These are phyloP conservation scores for Colletotrichum melonis DNA, from an alignment of 2,329 filamentous ascomycete genomes.

Conservation along the genomic window DNA sequence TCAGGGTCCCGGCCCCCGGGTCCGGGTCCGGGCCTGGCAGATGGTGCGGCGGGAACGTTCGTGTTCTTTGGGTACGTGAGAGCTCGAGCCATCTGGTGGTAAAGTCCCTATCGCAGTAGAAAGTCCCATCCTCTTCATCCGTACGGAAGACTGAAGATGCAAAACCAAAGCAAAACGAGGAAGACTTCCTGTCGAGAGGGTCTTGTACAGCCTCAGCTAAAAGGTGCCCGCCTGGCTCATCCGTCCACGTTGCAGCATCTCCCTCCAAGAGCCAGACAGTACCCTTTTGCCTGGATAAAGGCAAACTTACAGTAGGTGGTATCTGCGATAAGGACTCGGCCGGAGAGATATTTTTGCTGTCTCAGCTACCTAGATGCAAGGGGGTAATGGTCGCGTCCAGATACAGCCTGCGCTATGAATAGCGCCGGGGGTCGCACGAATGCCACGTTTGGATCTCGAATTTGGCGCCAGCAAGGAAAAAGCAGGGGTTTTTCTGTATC, in stretches of 20 bases:
- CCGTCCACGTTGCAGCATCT: not conserved
- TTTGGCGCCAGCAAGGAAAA: not conserved
- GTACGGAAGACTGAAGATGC: not conserved
- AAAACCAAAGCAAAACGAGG: not conserved
- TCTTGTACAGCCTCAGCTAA: not conserved
- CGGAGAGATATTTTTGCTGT: constrained; percentile 3
- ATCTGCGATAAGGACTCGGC: not conserved
- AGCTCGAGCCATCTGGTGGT: not conserved
- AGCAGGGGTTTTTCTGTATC: constrained; percentile 1
- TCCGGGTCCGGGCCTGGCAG: not conserved
- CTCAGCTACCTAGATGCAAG: not conserved
- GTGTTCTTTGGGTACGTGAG: not conserved
- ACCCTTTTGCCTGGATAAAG: not conserved
- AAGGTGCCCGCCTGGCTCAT: not conserved
- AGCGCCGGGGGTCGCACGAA: not conserved
- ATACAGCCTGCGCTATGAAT: constrained; percentile 9
- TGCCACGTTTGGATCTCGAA: not conserved
- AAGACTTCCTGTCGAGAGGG: not conserved
- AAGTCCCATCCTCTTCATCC: no score
- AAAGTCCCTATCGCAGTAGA: not conserved
- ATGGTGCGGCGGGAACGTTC: not conserved
- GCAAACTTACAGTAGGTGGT: not conserved
- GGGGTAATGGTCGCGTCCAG: not conserved
- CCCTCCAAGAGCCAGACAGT: not conserved
- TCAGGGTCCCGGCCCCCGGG: not conserved